Base-by-base conservation (phyloP, 148 eudicot species). In the Arctostaphylos glauca region DNA sequence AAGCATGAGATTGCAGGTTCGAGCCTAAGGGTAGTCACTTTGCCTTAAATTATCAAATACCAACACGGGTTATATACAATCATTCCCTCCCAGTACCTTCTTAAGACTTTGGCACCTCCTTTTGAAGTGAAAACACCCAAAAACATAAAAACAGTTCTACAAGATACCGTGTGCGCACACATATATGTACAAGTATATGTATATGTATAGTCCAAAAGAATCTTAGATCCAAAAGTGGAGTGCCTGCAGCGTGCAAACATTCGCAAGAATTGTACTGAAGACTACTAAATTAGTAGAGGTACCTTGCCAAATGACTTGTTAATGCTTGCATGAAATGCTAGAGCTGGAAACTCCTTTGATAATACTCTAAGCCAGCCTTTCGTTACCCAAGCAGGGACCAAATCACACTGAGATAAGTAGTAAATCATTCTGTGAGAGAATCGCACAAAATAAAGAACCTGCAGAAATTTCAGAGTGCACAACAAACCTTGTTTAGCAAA, bases 261-360 rank as follows among this genome's bases (percentile, higher is more conserved):
- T 53, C 56, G 21, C 48, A 25, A 10, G 79, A 18, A 48, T 46
- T 58, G 15, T 47, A 64, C 49, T 64, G 62, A 77, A 56, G 76
- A 12, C 48, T 74, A 14, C 5, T 31, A 25, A 60, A 31, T 31
- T 31, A 31, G 38, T 31, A 31, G 38, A 47, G 81, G 60, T 87
- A 94, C 98, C 96, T 94, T 96, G 77, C 99, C 99, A 88, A 94
- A 96, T 59, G 99, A 96, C 85, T 96, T 96, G 80, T 86, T 96
- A 84, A 92, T 70, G 84, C 97, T 92, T 80, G 98, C 99, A 89
- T 92, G 98, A 84, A 94, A 96, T 71, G 99, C 99, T 49, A 96
- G 87, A 85, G 95, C 86, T 74, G 99, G 99, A 80, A 85, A 94
- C 80, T 93, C 94, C 89, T 91, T 93, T 18, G 98, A 93, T 77